Percentiles rank a stretch among this genome's conserved stretches.
phyloP scores from a whole-genome alignment of 495 filamentous ascomycete species.

The Parmelia sp. region DNA sequence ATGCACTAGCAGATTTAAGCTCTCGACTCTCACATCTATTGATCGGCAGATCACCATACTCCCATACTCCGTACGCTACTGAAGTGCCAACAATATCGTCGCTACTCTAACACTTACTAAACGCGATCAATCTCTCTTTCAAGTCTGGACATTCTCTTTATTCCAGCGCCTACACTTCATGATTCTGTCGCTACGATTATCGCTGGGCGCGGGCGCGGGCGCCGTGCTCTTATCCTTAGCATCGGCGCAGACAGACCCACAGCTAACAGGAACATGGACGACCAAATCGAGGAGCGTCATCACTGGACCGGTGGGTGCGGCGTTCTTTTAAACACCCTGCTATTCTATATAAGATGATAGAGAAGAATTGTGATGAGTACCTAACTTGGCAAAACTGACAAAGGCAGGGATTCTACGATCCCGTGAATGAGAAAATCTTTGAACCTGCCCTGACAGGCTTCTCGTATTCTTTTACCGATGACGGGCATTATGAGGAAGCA shows the following conservation, averaged over 20 bases:
- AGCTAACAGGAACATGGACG: conserved; percentile 69
- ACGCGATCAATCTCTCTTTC: neutral
- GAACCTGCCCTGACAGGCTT: conserved; percentile 70
- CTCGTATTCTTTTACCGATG: conserved; percentile 70
- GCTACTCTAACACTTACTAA: no score
- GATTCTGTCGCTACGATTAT: conserved; percentile 23
- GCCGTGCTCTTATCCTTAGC: conserved; percentile 21
- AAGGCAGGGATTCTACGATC: conserved; percentile 65
- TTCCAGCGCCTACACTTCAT: conserved; percentile 18
- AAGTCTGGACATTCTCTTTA: neutral
- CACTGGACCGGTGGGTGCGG: conserved; percentile 62
- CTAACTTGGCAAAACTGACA: conserved; percentile 13
- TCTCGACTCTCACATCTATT: no score
- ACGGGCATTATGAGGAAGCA: conserved; percentile 68
- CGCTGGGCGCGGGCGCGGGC: conserved; percentile 28
- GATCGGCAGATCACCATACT: no score
- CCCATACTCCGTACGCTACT: no score
- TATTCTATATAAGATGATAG: neutral
- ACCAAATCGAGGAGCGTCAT: conserved; percentile 66
- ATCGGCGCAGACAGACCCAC: conserved; percentile 22
- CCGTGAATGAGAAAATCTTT: conserved; percentile 58
- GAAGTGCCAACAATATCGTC: no score
- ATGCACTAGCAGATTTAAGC: no score
- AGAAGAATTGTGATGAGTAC: neutral
- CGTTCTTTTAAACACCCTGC: conserved; percentile 5